phyloP scores from a whole-genome alignment of 2,329 filamentous ascomycete genomes.

The Paecilomyces sp. region DNA sequence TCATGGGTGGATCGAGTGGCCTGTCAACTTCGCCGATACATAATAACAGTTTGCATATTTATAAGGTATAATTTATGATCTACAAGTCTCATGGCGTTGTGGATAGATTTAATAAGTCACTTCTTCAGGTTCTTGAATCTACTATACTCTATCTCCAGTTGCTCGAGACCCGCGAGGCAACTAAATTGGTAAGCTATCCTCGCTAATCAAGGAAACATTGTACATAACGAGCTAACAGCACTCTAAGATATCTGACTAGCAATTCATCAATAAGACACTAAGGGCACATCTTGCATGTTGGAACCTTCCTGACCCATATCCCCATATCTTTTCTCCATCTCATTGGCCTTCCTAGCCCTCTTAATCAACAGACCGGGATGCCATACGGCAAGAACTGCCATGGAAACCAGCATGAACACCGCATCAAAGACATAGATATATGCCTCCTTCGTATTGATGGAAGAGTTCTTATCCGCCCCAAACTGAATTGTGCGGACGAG shows the following conservation, averaged over 20 bases:
- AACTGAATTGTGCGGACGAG: constrained; percentile 23
- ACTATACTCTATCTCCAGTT: too few relatives aligned
- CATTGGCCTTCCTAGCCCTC: not conserved
- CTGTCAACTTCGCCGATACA: not conserved
- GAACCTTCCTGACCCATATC: not conserved
- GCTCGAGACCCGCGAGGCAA: too few relatives aligned
- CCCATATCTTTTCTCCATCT: not conserved
- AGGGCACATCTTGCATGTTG: not conserved
- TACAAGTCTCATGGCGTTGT: not conserved
- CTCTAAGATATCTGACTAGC: too few relatives aligned
- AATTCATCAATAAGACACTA: not conserved
- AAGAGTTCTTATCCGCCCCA: constrained; percentile 6
- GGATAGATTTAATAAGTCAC: not conserved
- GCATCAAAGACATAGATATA: constrained; percentile 28
- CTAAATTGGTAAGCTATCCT: too few relatives aligned
- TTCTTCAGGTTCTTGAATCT: not conserved
- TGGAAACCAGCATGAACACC: constrained; percentile 16
- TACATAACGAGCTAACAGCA: too few relatives aligned
- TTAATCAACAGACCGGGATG: not conserved
- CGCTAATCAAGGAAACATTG: too few relatives aligned
- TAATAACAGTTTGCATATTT: not conserved
- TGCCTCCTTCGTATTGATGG: constrained; percentile 17
- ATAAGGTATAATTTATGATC: not conserved
- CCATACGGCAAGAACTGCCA: constrained; percentile 12
- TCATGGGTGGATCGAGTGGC: constrained; percentile 15